Base-by-base conservation (phyloP, 1,284 basidiomycete species). In the Schizophyllum amplum region DNA sequence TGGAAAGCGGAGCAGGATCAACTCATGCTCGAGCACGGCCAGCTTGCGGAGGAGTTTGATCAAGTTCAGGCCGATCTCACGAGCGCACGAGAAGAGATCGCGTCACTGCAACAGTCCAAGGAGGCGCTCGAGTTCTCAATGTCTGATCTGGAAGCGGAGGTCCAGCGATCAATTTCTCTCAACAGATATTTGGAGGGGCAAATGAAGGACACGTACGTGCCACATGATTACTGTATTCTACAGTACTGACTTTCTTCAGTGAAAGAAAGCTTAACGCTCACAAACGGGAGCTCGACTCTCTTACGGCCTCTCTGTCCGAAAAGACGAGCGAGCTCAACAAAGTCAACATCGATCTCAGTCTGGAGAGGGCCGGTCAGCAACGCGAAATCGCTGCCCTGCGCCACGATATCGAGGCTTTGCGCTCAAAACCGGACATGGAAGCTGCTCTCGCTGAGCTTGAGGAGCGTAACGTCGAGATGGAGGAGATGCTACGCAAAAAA, bases 381-480 rank as follows among this genome's bases (percentile, higher is more conserved):
- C 81, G 86, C 50, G 78, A 82, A 52, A 72, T 83, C 51, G 65
- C 77, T 13, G 74, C n/a, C n/a, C n/a, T n/a, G n/a, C n/a, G n/a
- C n/a, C n/a, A n/a, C n/a, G n/a, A n/a, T n/a, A n/a, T n/a, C n/a
- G n/a, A n/a, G n/a, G n/a, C n/a, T n/a, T n/a, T n/a, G n/a, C n/a
- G n/a, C n/a, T n/a, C n/a, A n/a, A n/a, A n/a, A n/a, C 79, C 81
- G 0, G 76, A 81, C 57, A 72, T 86, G 23, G 78, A 80, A 58
- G 71, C 76, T 6, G 76, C 74, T 21, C 66, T 90, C 7, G 70
- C 71, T 2, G 83, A 87, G 57, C 73, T 90, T 26, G 78, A 83
- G 64, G 85, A 86, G 66, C 81, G 80, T 62, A 86, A 84, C 63
- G 76, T 72, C 33, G 85, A 89, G 65, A 84, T 90, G 80, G 88